These are phyloP conservation scores for Primulina tabacum DNA, from an alignment of 257 asterid species.

Conservation along the genomic window DNA sequence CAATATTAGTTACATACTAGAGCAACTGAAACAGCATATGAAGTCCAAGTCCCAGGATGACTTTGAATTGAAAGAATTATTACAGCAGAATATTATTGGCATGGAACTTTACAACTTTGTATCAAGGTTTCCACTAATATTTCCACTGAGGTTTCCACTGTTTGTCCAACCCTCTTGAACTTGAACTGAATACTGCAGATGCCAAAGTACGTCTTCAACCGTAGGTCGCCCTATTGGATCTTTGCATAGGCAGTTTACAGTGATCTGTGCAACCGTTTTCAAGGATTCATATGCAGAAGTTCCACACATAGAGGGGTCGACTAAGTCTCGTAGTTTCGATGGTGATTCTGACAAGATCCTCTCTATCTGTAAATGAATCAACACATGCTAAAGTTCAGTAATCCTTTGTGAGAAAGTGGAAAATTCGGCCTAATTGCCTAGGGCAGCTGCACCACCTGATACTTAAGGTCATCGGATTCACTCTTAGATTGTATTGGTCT, in stretches of 20 bases:
- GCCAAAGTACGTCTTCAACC: conserved; percentile 97
- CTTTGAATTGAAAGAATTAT: neutral
- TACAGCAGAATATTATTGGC: neutral
- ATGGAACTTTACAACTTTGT: conserved; percentile 39
- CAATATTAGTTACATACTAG: too few species aligned
- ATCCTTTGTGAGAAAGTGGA: neutral
- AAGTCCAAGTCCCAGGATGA: neutral
- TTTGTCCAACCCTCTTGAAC: conserved; percentile 98
- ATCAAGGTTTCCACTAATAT: conserved; percentile 48
- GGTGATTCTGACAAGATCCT: conserved; percentile 80
- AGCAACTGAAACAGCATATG: neutral
- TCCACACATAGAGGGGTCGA: conserved; percentile 82
- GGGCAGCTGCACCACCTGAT: conserved; percentile 47
- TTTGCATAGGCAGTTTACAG: conserved; percentile 61
- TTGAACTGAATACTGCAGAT: conserved; percentile 93
- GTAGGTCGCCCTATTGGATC: conserved; percentile 71
- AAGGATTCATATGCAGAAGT: conserved; percentile 83
- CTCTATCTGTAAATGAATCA: conserved; percentile 51
- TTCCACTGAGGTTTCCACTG: conserved; percentile 63
- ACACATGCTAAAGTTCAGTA: neutral
- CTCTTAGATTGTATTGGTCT: conserved; percentile 56
- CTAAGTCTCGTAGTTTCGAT: conserved; percentile 57
- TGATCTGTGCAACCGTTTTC: conserved; percentile 73
- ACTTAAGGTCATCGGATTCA: conserved; percentile 58
- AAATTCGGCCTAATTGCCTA: neutral